Conservation (phyloP, 2,329 filamentous ascomycete species). For the Curvularia sp. region DNA sequence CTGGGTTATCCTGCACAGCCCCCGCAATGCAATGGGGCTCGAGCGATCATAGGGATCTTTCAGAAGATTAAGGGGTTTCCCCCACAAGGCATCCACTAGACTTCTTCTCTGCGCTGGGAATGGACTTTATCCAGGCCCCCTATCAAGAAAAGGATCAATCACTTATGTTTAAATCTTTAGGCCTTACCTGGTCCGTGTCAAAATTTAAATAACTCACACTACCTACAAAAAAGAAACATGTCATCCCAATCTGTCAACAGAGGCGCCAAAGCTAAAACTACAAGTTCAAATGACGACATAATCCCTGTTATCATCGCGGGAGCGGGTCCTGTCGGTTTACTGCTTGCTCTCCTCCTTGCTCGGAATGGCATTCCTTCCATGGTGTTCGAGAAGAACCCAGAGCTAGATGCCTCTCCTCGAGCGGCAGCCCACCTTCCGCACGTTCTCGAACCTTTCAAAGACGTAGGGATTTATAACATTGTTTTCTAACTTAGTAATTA, state of each 20-base stretch:
- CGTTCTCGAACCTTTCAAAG: background rate
- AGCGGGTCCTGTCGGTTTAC: background rate
- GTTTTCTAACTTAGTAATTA: background rate
- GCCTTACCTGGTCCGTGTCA: background rate
- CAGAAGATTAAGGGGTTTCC: background rate
- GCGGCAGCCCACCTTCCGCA: background rate
- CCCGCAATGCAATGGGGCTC: background rate
- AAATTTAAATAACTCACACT: background rate
- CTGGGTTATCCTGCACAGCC: background rate
- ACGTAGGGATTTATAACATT: background rate
- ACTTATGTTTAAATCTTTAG: background rate
- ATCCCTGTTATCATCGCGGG: background rate
- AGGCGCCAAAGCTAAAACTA: background rate
- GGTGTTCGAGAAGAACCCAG: background rate
- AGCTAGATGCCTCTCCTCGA: background rate
- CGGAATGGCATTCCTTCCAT: background rate
- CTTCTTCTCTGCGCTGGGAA: background rate
- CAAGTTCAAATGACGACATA: background rate
- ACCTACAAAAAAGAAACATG: background rate
- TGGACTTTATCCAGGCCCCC: background rate
- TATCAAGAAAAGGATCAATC: background rate
- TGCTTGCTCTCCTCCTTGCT: background rate
- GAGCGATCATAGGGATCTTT: background rate
- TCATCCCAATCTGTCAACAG: background rate
- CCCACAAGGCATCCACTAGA: background rate